Conservation (phyloP, 2,329 filamentous ascomycete genomes). For the Fusarium annulatum region DNA sequence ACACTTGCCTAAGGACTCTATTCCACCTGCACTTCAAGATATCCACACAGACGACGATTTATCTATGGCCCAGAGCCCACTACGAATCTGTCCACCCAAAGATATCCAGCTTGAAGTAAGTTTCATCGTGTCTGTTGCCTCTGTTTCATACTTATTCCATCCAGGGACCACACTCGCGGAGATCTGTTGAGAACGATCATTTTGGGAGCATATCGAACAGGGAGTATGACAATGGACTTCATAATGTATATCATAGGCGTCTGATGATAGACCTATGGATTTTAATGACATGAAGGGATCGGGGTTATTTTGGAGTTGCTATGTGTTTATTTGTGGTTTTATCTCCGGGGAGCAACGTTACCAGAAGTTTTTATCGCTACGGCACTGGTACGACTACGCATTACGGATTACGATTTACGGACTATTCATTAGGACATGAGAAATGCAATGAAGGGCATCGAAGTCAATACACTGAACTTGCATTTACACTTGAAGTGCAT, state of each 20-base stretch:
- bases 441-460: background rate
- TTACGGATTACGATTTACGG: background rate
- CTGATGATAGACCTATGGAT: background rate
- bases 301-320: background rate
- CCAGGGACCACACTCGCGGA: background rate
- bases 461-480: background rate
- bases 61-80: background rate
- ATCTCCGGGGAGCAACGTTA: background rate
- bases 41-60: background rate
- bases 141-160: background rate
- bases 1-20: background rate
- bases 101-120: background rate
- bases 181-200: background rate
- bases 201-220: background rate
- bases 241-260: background rate
- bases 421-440: background rate
- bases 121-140: background rate
- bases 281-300: background rate
- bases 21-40: background rate
- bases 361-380: background rate
- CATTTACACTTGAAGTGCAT: background rate
- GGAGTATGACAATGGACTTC: background rate
- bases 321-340: background rate
- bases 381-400: background rate
- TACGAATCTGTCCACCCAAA: background rate